phyloP scores from a whole-genome alignment of 1,139 yeast species.

The Diutina siamensis region DNA sequence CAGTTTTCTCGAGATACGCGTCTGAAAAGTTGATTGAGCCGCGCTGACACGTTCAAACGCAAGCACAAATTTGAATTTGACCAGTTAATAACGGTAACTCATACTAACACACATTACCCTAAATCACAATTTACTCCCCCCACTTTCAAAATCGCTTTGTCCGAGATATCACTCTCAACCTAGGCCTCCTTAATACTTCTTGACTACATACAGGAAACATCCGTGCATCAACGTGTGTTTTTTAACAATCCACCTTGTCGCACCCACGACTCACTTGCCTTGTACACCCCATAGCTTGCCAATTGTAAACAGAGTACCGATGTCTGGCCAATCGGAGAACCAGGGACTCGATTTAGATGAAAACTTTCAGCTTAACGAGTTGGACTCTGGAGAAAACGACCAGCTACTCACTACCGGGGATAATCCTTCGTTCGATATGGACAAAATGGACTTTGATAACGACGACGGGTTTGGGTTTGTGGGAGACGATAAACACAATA shows the following conservation, averaged over 20 bases:
- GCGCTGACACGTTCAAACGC: too few species aligned
- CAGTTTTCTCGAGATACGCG: too few species aligned
- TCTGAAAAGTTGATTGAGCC: too few species aligned
- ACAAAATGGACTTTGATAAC: constrained; percentile 1
- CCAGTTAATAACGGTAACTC: too few species aligned
- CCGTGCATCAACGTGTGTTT: not conserved
- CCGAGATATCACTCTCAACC: too few species aligned
- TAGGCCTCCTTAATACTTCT: too few species aligned
- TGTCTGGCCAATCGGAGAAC: constrained; percentile 6
- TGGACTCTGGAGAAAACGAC: not conserved
- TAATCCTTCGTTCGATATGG: not conserved
- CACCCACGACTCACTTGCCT: constrained; percentile 2
- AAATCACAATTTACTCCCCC: too few species aligned
- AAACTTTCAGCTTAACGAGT: constrained; percentile 2
- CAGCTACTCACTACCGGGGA: not conserved
- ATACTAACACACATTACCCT: too few species aligned
- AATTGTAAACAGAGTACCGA: not conserved
- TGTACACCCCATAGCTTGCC: not conserved
- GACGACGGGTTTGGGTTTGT: not conserved
- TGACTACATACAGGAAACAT: not conserved
- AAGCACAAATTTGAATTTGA: too few species aligned
- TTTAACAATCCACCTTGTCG: not conserved
- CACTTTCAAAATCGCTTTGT: too few species aligned
- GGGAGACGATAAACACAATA: not conserved
- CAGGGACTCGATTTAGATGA: constrained; percentile 3